Evolutionary conservation across 1,139 yeast genomes (phyloP).

Genomic region (Torulaspora globosa): DNA sequence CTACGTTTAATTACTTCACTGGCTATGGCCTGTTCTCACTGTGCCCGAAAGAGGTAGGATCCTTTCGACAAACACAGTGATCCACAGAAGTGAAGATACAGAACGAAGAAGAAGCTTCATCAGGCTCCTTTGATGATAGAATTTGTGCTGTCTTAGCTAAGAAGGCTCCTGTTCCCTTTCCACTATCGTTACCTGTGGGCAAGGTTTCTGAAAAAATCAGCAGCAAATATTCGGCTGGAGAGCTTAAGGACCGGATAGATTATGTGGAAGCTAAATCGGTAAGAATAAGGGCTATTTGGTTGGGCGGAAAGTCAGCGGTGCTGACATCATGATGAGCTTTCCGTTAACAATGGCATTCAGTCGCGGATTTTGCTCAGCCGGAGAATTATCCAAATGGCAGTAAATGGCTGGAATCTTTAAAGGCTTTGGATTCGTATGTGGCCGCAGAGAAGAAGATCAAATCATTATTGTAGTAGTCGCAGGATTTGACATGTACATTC

Average conservation of each 20-base stretch:
- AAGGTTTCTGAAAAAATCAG: constrained; percentile 45
- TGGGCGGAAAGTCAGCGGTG: constrained; percentile 53
- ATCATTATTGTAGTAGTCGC: too few species aligned
- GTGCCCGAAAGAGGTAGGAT: too few species aligned
- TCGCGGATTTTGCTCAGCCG: constrained; percentile 17
- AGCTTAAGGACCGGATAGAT: constrained; percentile 42
- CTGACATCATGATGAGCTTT: constrained; percentile 53
- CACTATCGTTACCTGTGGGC: constrained; percentile 43
- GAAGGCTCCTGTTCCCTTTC: constrained; percentile 45
- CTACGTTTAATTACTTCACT: too few species aligned
- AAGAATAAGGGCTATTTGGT: constrained; percentile 49
- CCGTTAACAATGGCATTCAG: constrained; percentile 36
- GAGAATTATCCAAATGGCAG: constrained; percentile 23
- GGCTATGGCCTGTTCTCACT: too few species aligned
- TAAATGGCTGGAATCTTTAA: constrained; percentile 20
- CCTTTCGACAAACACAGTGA: too few species aligned
- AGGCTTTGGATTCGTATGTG: constrained; percentile 13
- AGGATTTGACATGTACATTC: too few species aligned
- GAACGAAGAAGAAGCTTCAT: constrained; percentile 51
- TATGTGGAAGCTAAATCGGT: constrained; percentile 43
- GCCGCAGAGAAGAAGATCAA: constrained; percentile 12
- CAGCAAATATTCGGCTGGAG: constrained; percentile 44
- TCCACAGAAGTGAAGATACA: constrained; percentile 37
- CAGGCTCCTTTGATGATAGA: constrained; percentile 47
- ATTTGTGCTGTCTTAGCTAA: constrained; percentile 43